Evolutionary conservation across 768 basidiomycete genomes (phyloP).

Genomic region (Suillus ampliporus): DNA sequence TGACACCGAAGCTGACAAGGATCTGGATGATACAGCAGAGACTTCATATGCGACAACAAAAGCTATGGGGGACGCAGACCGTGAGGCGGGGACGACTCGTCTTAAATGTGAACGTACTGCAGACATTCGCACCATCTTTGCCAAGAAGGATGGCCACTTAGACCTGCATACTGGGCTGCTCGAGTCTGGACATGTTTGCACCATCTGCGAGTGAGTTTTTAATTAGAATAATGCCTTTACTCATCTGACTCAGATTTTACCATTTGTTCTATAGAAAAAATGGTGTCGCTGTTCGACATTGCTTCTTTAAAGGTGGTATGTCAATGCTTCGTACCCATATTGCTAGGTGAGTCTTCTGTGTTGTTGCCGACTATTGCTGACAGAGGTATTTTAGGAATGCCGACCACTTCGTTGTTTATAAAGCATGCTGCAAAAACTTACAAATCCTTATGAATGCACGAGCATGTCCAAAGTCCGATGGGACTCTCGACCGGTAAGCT

Average conservation of each 20-base stretch:
- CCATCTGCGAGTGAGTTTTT: neutral
- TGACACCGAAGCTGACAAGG: too few species aligned
- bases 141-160: neutral
- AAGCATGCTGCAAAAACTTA: neutral
- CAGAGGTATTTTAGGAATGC: neutral
- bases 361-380: too few species aligned
- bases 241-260: neutral
- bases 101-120: neutral
- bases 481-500: neutral
- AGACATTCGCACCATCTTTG: neutral
- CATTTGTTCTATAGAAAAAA: neutral
- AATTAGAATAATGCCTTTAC: too few species aligned
- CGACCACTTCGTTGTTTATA: neutral
- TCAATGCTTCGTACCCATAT: neutral
- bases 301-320: neutral
- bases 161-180: neutral
- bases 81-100: neutral
- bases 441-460: neutral
- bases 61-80: neutral
- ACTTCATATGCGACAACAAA: neutral
- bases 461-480: neutral
- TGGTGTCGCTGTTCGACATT: neutral
- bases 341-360: neutral
- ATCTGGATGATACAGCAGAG: too few species aligned
- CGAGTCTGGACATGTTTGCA: neutral